Conservation (phyloP, 2,329 filamentous ascomycete genomes). For the Alternaria ethzedia region DNA sequence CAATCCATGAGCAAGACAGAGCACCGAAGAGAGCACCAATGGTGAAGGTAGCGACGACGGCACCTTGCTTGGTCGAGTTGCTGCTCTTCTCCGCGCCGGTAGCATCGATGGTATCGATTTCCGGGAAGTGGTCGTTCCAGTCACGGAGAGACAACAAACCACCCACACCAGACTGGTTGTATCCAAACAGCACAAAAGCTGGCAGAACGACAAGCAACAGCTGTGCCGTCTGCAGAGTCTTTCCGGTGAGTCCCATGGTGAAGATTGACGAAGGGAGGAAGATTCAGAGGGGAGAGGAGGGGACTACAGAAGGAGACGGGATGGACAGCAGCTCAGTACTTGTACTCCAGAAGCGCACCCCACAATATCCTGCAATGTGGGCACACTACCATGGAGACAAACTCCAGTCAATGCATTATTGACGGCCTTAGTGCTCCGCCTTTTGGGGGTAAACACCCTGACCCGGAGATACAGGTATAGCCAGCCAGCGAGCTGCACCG, state of each 20-base stretch:
- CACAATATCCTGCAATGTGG: conserved; percentile 29
- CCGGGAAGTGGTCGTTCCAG: conserved; percentile 55
- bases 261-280: neutral
- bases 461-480: conserved; percentile 1
- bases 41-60: conserved; percentile 55
- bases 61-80: conserved; percentile 55
- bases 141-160: conserved; percentile 52
- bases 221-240: conserved; percentile 38
- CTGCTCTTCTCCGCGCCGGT: conserved; percentile 51
- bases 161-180: conserved; percentile 60
- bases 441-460: conserved; percentile 12
- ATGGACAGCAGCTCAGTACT: conserved; percentile 17
- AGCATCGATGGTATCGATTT: conserved; percentile 57
- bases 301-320: conserved; percentile 10
- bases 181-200: conserved; percentile 58
- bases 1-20: conserved; percentile 54
- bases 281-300: conserved; percentile 2
- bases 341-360: conserved; percentile 24
- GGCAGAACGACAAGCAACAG: conserved; percentile 49
- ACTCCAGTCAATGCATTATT: conserved; percentile 8
- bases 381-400: neutral
- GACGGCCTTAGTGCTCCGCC: conserved; percentile 8
- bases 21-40: conserved; percentile 57
- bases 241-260: conserved; percentile 30
- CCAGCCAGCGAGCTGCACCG: neutral